phyloP scores from a whole-genome alignment of 345 rosid genomes.

The Camelina neglecta region DNA sequence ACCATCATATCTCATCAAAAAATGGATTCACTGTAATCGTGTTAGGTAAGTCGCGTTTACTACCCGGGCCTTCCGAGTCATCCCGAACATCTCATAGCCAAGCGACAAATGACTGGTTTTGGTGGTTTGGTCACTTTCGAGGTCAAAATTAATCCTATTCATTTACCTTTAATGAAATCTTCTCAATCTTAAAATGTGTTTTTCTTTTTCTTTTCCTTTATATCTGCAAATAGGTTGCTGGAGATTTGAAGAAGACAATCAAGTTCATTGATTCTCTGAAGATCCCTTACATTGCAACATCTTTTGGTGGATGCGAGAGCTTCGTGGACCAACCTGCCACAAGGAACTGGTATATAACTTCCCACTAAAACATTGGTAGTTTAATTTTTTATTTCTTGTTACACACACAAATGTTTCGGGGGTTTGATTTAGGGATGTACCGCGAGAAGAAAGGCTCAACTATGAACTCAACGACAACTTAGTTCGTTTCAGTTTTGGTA shows the following conservation, averaged over 20 bases:
- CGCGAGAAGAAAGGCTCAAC: constrained; percentile 61
- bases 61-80: constrained; percentile 90
- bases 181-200: background rate
- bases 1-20: background rate
- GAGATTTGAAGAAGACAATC: constrained; percentile 65
- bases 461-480: constrained; percentile 80
- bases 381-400: background rate
- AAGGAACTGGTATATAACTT: constrained; percentile 67
- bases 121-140: constrained; percentile 94
- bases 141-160: constrained; percentile 41
- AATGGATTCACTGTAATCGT: background rate
- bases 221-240: constrained; percentile 41
- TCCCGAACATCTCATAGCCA: constrained; percentile 85
- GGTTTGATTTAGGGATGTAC: constrained; percentile 62
- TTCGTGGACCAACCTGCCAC: constrained; percentile 92
- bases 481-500: constrained; percentile 87
- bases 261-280: constrained; percentile 79
- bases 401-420: background rate
- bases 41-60: constrained; percentile 76
- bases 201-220: background rate
- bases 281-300: constrained; percentile 94
- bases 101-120: constrained; percentile 89
- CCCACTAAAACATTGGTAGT: background rate
- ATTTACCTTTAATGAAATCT: too few species aligned
- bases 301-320: constrained; percentile 96